Conservation (phyloP, 305 asterid genomes). For the Fraxinus platypoda region DNA sequence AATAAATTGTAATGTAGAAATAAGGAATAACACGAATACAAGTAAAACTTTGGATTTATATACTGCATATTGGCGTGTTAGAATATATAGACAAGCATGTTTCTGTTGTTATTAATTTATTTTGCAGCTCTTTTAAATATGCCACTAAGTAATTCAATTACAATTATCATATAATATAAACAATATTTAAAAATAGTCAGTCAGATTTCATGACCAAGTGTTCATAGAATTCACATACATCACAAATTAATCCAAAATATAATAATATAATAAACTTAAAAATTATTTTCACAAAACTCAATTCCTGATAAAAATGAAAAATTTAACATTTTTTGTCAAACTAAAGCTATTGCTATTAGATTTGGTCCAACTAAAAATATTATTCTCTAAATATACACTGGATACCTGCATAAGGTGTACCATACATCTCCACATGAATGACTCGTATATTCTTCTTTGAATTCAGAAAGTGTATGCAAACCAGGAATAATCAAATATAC, state of each 20-base stretch:
- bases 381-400: neutral
- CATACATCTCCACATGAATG: neutral
- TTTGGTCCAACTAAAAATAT: neutral
- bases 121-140: neutral
- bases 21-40: neutral
- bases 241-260: neutral
- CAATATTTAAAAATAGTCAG: neutral
- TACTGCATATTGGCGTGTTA: neutral
- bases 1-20: neutral
- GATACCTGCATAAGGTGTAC: neutral
- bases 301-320: neutral
- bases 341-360: neutral
- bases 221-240: neutral
- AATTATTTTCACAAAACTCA: neutral
- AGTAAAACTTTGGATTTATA: neutral
- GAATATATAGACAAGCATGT: neutral
- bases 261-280: neutral
- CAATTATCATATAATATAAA: neutral
- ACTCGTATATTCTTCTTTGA: neutral
- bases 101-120: neutral
- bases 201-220: neutral
- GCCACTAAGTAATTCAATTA: neutral
- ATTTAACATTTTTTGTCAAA: neutral
- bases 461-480: neutral
- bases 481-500: neutral